Base-by-base conservation (phyloP, 2,329 filamentous ascomycete species). In the Iodosphaeria phyllophila region DNA sequence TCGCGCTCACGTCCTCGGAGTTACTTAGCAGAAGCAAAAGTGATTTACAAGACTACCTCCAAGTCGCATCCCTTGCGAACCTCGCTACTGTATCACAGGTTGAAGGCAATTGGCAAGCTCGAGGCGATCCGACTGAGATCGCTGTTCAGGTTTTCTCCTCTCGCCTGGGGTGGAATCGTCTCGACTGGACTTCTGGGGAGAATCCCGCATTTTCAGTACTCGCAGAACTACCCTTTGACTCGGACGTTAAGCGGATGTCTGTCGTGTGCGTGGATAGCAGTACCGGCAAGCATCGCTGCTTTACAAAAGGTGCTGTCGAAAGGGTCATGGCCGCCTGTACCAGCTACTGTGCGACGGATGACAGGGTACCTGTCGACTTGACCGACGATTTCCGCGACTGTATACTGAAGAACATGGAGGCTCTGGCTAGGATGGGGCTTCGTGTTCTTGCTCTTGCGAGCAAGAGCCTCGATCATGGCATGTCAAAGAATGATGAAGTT, bases 161-260 rank as follows among this genome's bases (percentile, higher is more conserved):
- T 18, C 68, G 74, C 10, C 77, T 78, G 38, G 54, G 61, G 30
- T 65, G 60, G 55, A 68, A 69, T 31, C 54, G 64, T 19, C 51
- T 58, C 11, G 45, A 54, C 20, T 72, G 61, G 62, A 51, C 50
- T 20, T 56, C 71, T 33, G n/a, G n/a, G n/a, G n/a, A n/a, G n/a
- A n/a, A n/a, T n/a, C n/a, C n/a, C n/a, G n/a, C n/a, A n/a, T n/a
- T n/a, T n/a, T n/a, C n/a, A n/a, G n/a, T n/a, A n/a, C 47, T 74
- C 22, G 62, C 65, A 2, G 74, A 79, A 40, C 70, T 74, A 25
- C 72, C 72, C 0, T 79, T 79, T 39, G 73, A 77, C 37, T 76
- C 70, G 1, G 67, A 70, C 31, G 63, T 77, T 34, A 79, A 79
- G 52, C 69, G 70, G 31, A 79, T 79, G 74, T 75, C 71, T 1